Evolutionary conservation across 2,329 filamentous ascomycete species (phyloP).

Genomic region (Aureobasidium uvarum): DNA sequence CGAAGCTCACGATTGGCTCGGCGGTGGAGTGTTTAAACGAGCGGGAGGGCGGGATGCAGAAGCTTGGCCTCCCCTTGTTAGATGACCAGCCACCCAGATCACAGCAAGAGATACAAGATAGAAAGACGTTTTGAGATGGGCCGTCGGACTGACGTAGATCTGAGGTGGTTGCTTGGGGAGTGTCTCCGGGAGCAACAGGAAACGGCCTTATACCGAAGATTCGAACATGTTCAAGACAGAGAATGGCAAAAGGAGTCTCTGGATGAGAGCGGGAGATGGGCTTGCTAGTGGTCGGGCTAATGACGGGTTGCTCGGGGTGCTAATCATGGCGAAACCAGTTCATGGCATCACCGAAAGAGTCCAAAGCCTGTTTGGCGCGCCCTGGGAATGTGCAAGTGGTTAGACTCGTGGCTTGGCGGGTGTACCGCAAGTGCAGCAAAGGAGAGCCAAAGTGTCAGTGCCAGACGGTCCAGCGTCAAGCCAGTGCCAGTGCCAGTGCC

Average conservation of each 20-base stretch:
- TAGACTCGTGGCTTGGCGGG: constrained; percentile 11
- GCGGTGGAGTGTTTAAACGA: background rate
- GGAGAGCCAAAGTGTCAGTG: background rate
- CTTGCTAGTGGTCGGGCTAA: background rate
- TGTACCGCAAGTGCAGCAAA: background rate
- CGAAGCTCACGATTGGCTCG: background rate
- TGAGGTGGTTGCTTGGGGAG: constrained; percentile 10
- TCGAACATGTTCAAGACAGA: background rate
- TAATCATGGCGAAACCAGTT: constrained; percentile 13
- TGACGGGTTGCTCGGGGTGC: constrained; percentile 2
- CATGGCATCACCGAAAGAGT: background rate
- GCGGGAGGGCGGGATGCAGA: background rate
- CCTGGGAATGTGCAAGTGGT: background rate
- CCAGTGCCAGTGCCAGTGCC: background rate
- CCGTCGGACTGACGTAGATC: constrained; percentile 5
- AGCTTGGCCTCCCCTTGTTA: background rate
- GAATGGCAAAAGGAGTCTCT: no score
- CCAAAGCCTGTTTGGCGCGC: constrained; percentile 13
- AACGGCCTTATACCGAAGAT: background rate
- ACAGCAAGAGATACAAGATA: background rate
- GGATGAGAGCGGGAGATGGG: constrained; percentile 6
- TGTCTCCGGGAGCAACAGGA: background rate
- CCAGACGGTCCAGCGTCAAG: background rate
- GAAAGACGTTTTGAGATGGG: constrained; percentile 1
- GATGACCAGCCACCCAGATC: constrained; percentile 6